phyloP scores from a whole-genome alignment of 129 eudicot genomes.

The Escallonia herrerae region DNA sequence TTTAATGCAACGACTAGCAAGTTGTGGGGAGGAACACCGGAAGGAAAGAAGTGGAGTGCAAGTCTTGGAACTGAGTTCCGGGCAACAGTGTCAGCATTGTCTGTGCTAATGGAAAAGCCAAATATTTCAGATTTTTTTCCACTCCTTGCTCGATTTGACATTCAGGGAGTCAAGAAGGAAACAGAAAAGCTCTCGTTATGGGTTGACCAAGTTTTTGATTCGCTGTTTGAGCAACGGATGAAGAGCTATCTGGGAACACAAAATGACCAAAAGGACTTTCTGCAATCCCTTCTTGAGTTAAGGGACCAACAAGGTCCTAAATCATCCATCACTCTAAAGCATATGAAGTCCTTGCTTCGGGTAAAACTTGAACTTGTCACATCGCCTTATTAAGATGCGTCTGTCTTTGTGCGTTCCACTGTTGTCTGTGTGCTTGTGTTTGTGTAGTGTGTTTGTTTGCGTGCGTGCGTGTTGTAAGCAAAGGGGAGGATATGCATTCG shows the following conservation, averaged over 20 bases:
- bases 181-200: conserved; percentile 26
- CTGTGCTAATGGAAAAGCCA: conserved; percentile 33
- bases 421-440: too few species aligned
- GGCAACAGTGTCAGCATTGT: conserved; percentile 20
- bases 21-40: conserved; percentile 54
- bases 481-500: too few species aligned
- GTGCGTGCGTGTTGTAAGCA: too few species aligned
- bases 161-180: conserved; percentile 46
- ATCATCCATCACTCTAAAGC: too few species aligned
- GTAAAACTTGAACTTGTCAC: too few species aligned
- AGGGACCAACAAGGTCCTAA: too few species aligned
- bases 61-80: conserved; percentile 30
- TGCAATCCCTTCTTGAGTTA: too few species aligned
- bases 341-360: too few species aligned
- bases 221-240: conserved; percentile 21
- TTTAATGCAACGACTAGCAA: conserved; percentile 37
- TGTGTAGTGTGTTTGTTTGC: too few species aligned
- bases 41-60: conserved; percentile 18
- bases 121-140: conserved; percentile 51
- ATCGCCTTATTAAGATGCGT: too few species aligned
- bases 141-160: conserved; percentile 34
- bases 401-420: too few species aligned
- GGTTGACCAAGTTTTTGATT: conserved; percentile 46
- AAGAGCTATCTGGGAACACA: conserved; percentile 22
- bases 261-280: conserved; percentile 33